Conservation (phyloP, 164 flowering plant species). For the Umbilicus rupestris region DNA sequence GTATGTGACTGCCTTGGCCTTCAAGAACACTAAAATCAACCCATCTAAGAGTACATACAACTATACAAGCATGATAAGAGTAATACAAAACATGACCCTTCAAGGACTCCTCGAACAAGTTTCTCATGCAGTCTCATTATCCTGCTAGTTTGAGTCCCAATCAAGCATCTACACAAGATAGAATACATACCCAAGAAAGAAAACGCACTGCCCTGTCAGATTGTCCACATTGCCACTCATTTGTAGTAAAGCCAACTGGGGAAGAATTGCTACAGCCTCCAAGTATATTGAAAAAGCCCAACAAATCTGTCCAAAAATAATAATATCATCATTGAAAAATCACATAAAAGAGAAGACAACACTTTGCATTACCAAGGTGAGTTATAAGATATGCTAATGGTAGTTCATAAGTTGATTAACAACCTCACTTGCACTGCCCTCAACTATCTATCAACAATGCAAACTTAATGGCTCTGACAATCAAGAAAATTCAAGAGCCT, state of each 20-base stretch:
- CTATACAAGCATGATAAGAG: neutral
- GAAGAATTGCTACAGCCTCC: constrained; percentile 92
- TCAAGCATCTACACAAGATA: neutral
- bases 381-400: neutral
- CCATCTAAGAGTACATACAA: neutral
- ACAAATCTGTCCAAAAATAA: constrained; percentile 41
- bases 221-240: constrained; percentile 89
- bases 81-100: neutral
- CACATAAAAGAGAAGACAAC: too few relatives aligned
- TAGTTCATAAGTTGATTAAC: too few relatives aligned
- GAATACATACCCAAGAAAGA: constrained; percentile 68
- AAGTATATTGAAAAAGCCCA: constrained; percentile 94
- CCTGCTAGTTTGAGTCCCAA: neutral
- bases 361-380: too few relatives aligned
- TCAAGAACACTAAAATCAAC: too few relatives aligned
- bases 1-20: neutral
- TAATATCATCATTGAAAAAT: neutral
- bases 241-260: constrained; percentile 77
- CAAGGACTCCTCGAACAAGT: too few relatives aligned
- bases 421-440: too few relatives aligned
- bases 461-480: too few relatives aligned
- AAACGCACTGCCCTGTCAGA: constrained; percentile 74
- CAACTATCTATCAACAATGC: too few relatives aligned
- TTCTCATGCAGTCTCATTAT: too few relatives aligned
- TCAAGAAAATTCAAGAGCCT: too few relatives aligned